Conservation (phyloP, 192 early-diverging fungal genomes). For the Gorgonomyces haynaldii region DNA sequence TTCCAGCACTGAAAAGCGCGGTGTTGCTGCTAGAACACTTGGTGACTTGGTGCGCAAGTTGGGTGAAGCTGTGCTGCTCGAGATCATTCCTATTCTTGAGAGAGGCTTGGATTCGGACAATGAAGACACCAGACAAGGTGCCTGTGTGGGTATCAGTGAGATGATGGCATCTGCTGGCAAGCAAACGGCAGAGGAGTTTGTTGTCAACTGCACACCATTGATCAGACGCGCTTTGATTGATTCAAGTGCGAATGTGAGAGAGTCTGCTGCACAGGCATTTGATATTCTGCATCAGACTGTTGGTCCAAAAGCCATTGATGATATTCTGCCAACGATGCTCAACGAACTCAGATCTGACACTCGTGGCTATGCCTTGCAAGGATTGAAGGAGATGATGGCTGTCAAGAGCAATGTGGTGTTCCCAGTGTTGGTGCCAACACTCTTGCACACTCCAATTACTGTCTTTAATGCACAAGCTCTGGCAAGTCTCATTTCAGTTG, state of each 20-base stretch:
- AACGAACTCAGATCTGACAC: constrained; percentile 49
- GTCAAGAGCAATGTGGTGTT: constrained; percentile 95
- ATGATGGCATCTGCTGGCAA: constrained; percentile 79
- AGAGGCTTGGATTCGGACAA: constrained; percentile 57
- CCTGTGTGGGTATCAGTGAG: constrained; percentile 84
- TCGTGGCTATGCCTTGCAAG: constrained; percentile 71
- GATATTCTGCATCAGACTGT: constrained; percentile 85
- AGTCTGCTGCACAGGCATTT: constrained; percentile 90
- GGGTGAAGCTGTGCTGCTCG: constrained; percentile 76
- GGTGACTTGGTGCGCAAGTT: constrained; percentile 91
- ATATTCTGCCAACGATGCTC: constrained; percentile 80
- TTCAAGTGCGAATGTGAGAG: constrained; percentile 71
- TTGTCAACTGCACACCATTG: constrained; percentile 69
- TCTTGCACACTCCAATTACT: constrained; percentile 76
- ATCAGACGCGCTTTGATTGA: constrained; percentile 79
- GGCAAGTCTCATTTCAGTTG: constrained; percentile 78
- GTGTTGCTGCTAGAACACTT: constrained; percentile 79
- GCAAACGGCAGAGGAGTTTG: constrained; percentile 70
- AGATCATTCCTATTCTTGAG: constrained; percentile 87
- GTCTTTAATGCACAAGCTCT: constrained; percentile 88
- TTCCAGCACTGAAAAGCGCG: constrained; percentile 64
- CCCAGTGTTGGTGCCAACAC: constrained; percentile 93
- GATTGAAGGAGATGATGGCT: constrained; percentile 94
- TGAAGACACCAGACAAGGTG: constrained; percentile 73
- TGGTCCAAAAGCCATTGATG: constrained; percentile 87